Evolutionary conservation across 169 alveolate genomes (phyloP).

Genomic region (Eimeria maxima): DNA sequence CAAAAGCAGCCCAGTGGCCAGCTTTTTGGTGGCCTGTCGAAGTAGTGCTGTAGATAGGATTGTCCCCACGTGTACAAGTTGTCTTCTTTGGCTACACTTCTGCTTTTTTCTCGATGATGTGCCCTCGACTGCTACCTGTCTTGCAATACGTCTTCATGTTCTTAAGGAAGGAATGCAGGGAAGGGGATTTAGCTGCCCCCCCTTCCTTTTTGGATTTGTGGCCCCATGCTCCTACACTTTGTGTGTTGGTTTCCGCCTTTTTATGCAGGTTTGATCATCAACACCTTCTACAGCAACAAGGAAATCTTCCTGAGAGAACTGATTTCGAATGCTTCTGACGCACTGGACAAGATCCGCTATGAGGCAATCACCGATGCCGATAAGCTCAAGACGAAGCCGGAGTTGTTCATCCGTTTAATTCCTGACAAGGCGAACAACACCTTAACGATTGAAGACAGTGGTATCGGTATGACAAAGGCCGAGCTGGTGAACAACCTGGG

Average conservation of each 20-base stretch:
- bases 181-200: slow-evolving; percentile 86
- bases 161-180: slow-evolving; percentile 98
- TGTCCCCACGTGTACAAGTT: too few species aligned
- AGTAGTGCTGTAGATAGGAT: too few species aligned
- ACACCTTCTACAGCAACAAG: slow-evolving; percentile 99
- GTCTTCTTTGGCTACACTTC: too few species aligned
- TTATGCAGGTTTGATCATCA: slow-evolving; percentile 94
- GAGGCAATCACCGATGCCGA: slow-evolving; percentile 98
- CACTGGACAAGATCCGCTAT: slow-evolving; percentile 99
- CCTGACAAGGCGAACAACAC: slow-evolving; percentile 98
- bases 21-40: too few species aligned
- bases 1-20: too few species aligned
- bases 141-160: slow-evolving; percentile 12
- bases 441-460: slow-evolving; percentile 98
- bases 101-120: too few species aligned
- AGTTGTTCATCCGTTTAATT: slow-evolving; percentile 96
- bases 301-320: slow-evolving; percentile 99
- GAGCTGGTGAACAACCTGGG: slow-evolving; percentile 99
- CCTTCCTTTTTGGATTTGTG: too few species aligned
- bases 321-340: slow-evolving; percentile 99
- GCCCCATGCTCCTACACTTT: slow-evolving; percentile 79
- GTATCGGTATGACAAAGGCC: slow-evolving; percentile 99
- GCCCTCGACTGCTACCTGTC: too few species aligned
- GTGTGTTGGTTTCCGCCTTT: slow-evolving; percentile 89
- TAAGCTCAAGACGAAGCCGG: slow-evolving; percentile 95